Evolutionary conservation across 2,329 filamentous ascomycete genomes (phyloP), one percentile per base, ranked within the genome.

Genomic region (Myriangium duriaei): DNA sequence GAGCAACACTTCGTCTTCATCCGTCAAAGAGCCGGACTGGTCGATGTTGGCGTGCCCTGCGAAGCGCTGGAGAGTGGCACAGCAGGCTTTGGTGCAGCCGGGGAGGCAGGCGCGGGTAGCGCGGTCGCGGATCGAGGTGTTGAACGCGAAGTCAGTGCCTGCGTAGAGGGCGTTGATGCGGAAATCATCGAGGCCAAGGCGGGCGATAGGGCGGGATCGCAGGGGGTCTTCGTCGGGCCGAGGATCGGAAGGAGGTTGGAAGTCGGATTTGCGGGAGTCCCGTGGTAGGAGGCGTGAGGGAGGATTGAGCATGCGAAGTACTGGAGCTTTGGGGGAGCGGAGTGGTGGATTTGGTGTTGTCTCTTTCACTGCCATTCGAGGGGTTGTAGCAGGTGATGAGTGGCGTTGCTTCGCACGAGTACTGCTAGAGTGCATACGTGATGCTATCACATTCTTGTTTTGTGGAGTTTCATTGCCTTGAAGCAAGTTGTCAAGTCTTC

Each of bases 51-150:
- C 37, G 29, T 29, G 37, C 19, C 34, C 33, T n/a, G 38, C 35
- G 30, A 46, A 48, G 11, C 21, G 16, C n/a, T 39, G 40, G 11
- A 45, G 32, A 15, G 43, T 72, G 13, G 83, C 82, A 49, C 85
- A 92, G 58, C 87, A 95, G 39, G 77, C 70, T 37, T 80, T 74
- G 2, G 75, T 79, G 53, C 87, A 94, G 10, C 81, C 82, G 2
- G 75, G 69, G 7, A 93, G 64, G 43, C 74, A 79, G 34, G 76
- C 73, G 24, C 84, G 76, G 29, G 80, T 74, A 7, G 74, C 71
- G 45, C 70, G 79, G 39, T 72, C 73, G 37, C 86, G 77, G 11
- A 92, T 71, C 1, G 86, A 78, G 42, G 88, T 80, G 1, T 70
- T 65, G 53, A 76, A 93, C 9, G 84, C 83, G 56, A 74, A 84